phyloP scores from a whole-genome alignment of 2,329 filamentous ascomycete genomes.

The Aquanectria penicillioides region DNA sequence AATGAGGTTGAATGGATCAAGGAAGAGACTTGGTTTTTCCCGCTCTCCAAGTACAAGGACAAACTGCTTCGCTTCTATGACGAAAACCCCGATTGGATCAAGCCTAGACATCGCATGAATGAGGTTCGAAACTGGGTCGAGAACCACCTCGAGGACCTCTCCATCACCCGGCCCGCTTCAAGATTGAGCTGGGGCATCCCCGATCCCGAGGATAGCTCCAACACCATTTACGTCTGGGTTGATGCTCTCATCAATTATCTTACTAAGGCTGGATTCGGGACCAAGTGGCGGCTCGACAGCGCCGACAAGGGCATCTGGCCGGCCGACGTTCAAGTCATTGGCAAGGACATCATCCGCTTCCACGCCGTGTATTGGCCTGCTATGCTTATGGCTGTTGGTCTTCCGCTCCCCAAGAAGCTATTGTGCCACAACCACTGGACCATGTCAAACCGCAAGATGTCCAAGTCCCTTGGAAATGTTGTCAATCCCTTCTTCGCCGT shows the following conservation, averaged over 20 bases:
- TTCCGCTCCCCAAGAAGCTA: slow-evolving; percentile 81
- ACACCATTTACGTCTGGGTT: slow-evolving; percentile 98
- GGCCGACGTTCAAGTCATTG: slow-evolving; percentile 89
- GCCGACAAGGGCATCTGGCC: slow-evolving; percentile 80
- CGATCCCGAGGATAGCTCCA: slow-evolving; percentile 83
- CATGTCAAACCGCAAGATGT: slow-evolving; percentile 92
- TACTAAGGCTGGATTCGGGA: slow-evolving; percentile 81
- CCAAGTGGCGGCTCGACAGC: slow-evolving; percentile 70
- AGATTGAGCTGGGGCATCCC: slow-evolving; percentile 88
- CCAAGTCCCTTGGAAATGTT: slow-evolving; percentile 93
- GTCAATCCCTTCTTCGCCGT: slow-evolving; percentile 94
- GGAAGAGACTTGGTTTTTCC: slow-evolving; percentile 95
- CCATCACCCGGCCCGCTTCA: slow-evolving; percentile 82
- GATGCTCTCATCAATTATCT: slow-evolving; percentile 96
- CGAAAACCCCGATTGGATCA: slow-evolving; percentile 80
- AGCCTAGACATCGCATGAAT: slow-evolving; percentile 77
- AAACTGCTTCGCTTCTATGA: slow-evolving; percentile 81
- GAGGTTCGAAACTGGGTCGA: slow-evolving; percentile 82
- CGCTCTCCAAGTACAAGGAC: slow-evolving; percentile 84
- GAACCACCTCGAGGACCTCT: slow-evolving; percentile 84
- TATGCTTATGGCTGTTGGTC: slow-evolving; percentile 86
- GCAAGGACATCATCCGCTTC: slow-evolving; percentile 96
- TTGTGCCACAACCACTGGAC: slow-evolving; percentile 97
- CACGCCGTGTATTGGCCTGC: slow-evolving; percentile 99
- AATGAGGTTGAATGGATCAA: slow-evolving; percentile 95